These are phyloP conservation scores for Microglena sp. DNA, from an alignment of 139 green algal genomes.

Conservation along the genomic window DNA sequence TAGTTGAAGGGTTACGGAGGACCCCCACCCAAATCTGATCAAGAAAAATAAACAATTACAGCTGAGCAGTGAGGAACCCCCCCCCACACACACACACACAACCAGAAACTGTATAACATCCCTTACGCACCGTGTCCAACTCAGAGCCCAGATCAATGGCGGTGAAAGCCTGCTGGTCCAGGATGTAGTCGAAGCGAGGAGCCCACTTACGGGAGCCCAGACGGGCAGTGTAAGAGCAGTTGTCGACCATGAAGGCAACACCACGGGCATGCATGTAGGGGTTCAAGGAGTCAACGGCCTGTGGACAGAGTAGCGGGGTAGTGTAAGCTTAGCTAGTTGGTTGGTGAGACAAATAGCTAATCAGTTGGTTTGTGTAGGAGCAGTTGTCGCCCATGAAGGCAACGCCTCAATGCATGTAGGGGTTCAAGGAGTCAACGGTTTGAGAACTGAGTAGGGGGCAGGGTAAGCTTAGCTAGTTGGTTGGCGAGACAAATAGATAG, in stretches of 20 bases:
- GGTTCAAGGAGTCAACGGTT: conserved; percentile 96
- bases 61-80: no score
- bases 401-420: conserved; percentile 98
- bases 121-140: no score
- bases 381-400: conserved; percentile 99
- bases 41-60: no score
- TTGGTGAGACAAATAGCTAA: no score
- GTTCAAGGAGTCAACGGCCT: conserved; percentile 95
- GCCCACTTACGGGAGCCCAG: conserved; percentile 97
- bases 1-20: conserved; percentile 97
- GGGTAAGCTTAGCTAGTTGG: no score
- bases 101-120: no score
- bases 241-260: conserved; percentile 99
- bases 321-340: no score
- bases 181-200: conserved; percentile 92
- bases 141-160: conserved; percentile 8
- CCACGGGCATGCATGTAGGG: conserved; percentile 99
- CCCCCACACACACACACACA: no score
- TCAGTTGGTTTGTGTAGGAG: no score
- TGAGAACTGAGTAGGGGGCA: no score
- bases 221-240: conserved; percentile 99
- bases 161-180: conserved; percentile 75
- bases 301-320: conserved; percentile 11
- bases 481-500: no score
- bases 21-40: no score